Base-by-base conservation (phyloP, 768 basidiomycete genomes). In the Xerocomellus amylosporus region DNA sequence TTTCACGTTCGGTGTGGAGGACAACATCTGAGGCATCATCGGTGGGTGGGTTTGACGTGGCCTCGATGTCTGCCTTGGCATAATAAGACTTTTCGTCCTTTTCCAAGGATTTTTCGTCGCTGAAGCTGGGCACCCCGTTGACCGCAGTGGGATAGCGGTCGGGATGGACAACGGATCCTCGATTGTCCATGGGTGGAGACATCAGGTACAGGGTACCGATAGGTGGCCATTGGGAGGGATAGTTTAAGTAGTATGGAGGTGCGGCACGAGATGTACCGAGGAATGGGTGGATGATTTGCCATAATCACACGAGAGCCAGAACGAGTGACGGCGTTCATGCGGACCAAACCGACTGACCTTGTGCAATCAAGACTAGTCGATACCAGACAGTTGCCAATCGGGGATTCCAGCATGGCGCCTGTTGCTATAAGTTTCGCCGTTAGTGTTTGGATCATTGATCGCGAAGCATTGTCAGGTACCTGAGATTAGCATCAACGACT, bases 1-100 rank as follows among this genome's bases (percentile, higher is more conserved):
- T 73, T 54, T 79, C 79, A 49, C 75, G 75, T 59, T 79, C 78
- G 54, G 72, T 68, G 45, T 73, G 61, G 28, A 81, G 72, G 34
- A 69, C 63, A 0, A 54, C 37, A 17, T 58, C 58, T 2, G 58
- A 54, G 17, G 44, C 19, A 31, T 58, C 51, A 19, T 59, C 55
- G 5, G 22, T 52, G 20, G 54, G 43, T n/a, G 42, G 15, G 34
- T 13, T 15, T 37, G 60, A 43, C 17, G 52, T 20, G 0, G 49
- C 34, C 57, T 77, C 77, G 31, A 73, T 49, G 40, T 79, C 76
- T 38, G 55, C 58, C n/a, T 70, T 68, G 40, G 54, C 45, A 33
- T 63, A 64, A n/a, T 64, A 59, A 5, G 30, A 50, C 15, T 56
- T 54, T 31, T 66, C 55, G n/a, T 64, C 42, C 15, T 56, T 56